Base-by-base conservation (phyloP, 2,329 filamentous ascomycete genomes). In the Fusarium devonianum region DNA sequence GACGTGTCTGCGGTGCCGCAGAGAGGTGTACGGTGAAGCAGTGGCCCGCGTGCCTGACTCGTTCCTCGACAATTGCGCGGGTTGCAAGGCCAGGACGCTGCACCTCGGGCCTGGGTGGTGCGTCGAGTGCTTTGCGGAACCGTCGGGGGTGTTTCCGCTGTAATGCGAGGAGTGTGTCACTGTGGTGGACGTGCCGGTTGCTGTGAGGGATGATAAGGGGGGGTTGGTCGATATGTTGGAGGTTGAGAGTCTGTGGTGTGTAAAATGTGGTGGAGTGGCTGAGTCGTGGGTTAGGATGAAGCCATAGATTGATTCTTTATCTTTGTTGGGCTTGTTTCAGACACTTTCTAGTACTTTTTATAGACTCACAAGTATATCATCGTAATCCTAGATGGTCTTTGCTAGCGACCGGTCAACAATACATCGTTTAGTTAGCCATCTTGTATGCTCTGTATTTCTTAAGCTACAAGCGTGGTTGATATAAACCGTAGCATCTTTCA, bases 31-130 rank as follows among this genome's bases (percentile, higher is more conserved):
- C 8, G 5, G 21, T 1, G 33, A 40, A 1, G 8, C n/a, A 0
- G 21, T 8, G 4, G 4, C 18, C 5, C 9, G 23, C 2, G 13
- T 13, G 4, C 36, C 18, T 1, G 57, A 63, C 1, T 45, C 49
- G 0, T 60, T 40, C 13, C 8, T 62, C 2, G 50, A 48, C 0
- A 0, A 11, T 0, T 64, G 62, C 10, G 1, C 13, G 1, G 16
- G 5, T 0, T 64, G 62, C 6, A 22, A 36, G 1, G 1, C 13
- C 2, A 47, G 11, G 2, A 64, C 55, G 2, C 21, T 64, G 13
- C 62, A 65, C 7, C 56, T 65, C 0, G 62, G 62, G 0, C 58
- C 53, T 0, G 44, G 44, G 2, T 65, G 60, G 62, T 65, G 62
- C 13, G 44, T 55, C 1, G 5, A 8, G 0, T 65, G 62, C 22